Percentiles rank a stretch among this genome's conserved stretches.
Conservation (phyloP, 371 early-diverging fungal genomes). For the Blakeslea trispora region DNA sequence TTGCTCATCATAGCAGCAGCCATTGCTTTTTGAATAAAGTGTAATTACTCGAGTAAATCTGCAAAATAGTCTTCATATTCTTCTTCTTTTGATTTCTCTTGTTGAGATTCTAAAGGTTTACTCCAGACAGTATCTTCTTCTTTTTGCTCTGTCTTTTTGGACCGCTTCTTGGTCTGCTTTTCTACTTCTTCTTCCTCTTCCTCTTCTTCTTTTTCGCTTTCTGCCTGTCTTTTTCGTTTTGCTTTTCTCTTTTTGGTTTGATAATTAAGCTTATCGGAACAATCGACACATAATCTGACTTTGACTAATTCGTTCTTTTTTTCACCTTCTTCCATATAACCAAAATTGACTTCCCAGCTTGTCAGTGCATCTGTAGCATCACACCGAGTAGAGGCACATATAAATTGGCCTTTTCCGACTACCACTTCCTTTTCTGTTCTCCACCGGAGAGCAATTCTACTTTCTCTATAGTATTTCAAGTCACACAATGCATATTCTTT, state of each 20-base stretch:
- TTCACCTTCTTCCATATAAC: slow-evolving; percentile 68
- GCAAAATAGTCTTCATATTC: slow-evolving; percentile 53
- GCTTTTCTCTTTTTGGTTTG: slow-evolving; percentile 31
- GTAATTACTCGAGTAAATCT: slow-evolving; percentile 23
- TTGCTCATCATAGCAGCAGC: too few relatives aligned
- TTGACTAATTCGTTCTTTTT: slow-evolving; percentile 84
- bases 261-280: slow-evolving; percentile 56
- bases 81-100: slow-evolving; percentile 49
- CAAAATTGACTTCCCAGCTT: slow-evolving; percentile 90
- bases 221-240: slow-evolving; percentile 8
- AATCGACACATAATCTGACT: slow-evolving; percentile 70
- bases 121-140: slow-evolving; percentile 42
- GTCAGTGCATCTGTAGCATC: slow-evolving; percentile 44
- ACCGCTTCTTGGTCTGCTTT: slow-evolving; percentile 10
- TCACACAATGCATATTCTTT: slow-evolving; percentile 88
- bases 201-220: slow-evolving; percentile 4
- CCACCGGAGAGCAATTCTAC: slow-evolving; percentile 84
- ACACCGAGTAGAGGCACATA: slow-evolving; percentile 68
- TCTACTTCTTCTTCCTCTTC: slow-evolving; percentile 11
- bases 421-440: slow-evolving; percentile 78
- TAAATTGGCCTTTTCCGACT: slow-evolving; percentile 76
- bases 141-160: neutral
- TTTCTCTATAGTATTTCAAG: slow-evolving; percentile 72
- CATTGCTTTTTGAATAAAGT: too few relatives aligned
- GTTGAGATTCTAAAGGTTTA: slow-evolving; percentile 27